Base-by-base conservation (phyloP, 148 eudicot species). In the Fagopyrum homotropicum region DNA sequence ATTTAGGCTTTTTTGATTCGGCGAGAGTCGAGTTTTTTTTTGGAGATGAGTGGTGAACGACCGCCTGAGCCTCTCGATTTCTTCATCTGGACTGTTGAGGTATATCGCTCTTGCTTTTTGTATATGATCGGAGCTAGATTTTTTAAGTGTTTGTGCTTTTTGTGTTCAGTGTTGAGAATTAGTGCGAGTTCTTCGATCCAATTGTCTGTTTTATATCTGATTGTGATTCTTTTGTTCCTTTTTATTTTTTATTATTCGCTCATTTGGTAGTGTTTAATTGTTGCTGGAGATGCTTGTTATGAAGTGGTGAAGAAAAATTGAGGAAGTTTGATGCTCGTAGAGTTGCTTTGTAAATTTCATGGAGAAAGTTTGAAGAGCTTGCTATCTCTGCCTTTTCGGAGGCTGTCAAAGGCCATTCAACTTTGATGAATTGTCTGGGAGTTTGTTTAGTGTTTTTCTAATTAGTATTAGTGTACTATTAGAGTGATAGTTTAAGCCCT, bases 51-150 rank as follows among this genome's bases (percentile, higher is more conserved):
- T 15, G 29, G 43, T n/a, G 61, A 56, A 19, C 26, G 29, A 12
- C 83, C 87, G 35, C 90, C 92, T 29, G 97, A 91, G 86, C 97
- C 97, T 75, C 82, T 91, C 54, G 93, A 91, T 86, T 91, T 91
- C 93, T 91, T 91, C 84, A 91, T 91, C 61, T 91, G 97, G 97
- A 91, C 97, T 55, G 90, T 91, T 73, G 93, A 91, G 92, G 97
- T 91, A 75, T 1, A 22, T 66, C 68, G 22, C 11, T 61, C 29
- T 8, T 26, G 4, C 2, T 29, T 29, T 29, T 26, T 8, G 6
- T n/a, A 5, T 16, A 16, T 8, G 3, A 61, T 9, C 43, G 6
- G 40, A 3, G 43, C 14, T 43, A 61, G 68, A 61, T 61, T 43
- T 61, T 29, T 14, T 15, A 4, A 43, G 43, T 61, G 44, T 61